Base-by-base conservation (phyloP, 495 filamentous ascomycete genomes). In the Penicillium malachiteum region DNA sequence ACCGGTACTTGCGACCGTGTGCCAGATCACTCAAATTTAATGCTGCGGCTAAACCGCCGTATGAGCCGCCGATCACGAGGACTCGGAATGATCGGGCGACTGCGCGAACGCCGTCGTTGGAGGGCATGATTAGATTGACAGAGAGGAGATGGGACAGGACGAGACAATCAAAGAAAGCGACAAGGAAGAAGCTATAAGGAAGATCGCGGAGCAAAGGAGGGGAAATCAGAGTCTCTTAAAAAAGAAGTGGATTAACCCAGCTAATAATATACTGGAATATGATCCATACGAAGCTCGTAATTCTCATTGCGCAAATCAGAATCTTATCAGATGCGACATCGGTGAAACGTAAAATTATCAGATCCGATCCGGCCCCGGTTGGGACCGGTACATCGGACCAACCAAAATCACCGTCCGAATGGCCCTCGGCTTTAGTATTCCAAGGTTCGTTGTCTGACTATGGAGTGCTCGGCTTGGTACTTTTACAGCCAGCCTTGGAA, bases 21-120 rank as follows among this genome's bases (percentile, higher is more conserved):
- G 79, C 79, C 12, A 87, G 74, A 62, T 88, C 83, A 37, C 83
- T 66, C 3, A 89, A 71, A 54, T 84, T 84, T 49, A 88, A 59
- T 7, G 81, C 78, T 0, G 79, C 76, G 1, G 82, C 76, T 14
- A 90, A 75, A 26, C 87, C 87, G 5, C 74, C 81, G 54, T 89
- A 90, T 17, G 82, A 83, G 46, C 84, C 85, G 18, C 87, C 87
- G 21, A 83, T 76, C 34, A 90, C 75, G 42, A 77, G 54, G n/a
- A 84, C 72, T 30, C 69, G 66, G 48, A 68, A 69, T 42, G 63
- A 52, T n/a, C 59, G 66, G n/a, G 59, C 51, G 30, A 53, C 53
- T 18, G 61, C 46, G 41, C 54, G 58, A 16, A 66, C 49, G 40
- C 56, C 62, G 54, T 71, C 68, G 32, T 70, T 68, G 48, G 68